Base-by-base conservation (phyloP, 2,329 filamentous ascomycete species). In the Penicillium rolfsii region DNA sequence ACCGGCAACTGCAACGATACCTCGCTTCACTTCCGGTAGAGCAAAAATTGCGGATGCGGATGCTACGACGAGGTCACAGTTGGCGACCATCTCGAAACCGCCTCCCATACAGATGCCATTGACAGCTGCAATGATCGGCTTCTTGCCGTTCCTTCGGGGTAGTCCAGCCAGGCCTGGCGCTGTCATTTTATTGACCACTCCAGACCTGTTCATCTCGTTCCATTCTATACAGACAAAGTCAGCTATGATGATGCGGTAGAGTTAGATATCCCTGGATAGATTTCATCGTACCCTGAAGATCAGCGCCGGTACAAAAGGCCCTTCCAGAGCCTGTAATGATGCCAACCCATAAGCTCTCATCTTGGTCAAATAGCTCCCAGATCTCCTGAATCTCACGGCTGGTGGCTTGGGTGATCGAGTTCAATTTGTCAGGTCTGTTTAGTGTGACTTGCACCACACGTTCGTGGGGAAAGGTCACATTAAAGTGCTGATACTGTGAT, bases 71-170 rank as follows among this genome's bases (percentile, higher is more conserved):
- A 94, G 78, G 78, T 95, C 91, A 64, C 84, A 85, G 75, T 92
- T 91, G 52, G 89, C 79, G 12, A 86, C 83, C 78, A 93, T 91
- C 79, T 94, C 91, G 76, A 90, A 88, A 1, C 90, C 91, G 56
- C 90, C 91, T 38, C 91, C 91, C 49, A 91, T 82, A 60, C 89
- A 90, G 19, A 89, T 79, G 6, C 91, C 91, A 70, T 93, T 91
- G 22, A 93, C 88, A 0, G 90, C 91, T 1, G 87, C 89, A 30
- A 94, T 84, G 58, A 94, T 82, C 5, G 91, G 91, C 71, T 94
- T 94, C 75, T 86, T 87, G 52, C 89, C 89, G 5, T 77, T 74
- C 28, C 90, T 82, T 64, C 90, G 87, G 57, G 85, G 87, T 35
- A 93, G 76, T 0, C 84, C 89, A 26, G 86, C 88, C 62, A 91